Conservation (phyloP, 345 rosid species). For the Linum tenue region DNA sequence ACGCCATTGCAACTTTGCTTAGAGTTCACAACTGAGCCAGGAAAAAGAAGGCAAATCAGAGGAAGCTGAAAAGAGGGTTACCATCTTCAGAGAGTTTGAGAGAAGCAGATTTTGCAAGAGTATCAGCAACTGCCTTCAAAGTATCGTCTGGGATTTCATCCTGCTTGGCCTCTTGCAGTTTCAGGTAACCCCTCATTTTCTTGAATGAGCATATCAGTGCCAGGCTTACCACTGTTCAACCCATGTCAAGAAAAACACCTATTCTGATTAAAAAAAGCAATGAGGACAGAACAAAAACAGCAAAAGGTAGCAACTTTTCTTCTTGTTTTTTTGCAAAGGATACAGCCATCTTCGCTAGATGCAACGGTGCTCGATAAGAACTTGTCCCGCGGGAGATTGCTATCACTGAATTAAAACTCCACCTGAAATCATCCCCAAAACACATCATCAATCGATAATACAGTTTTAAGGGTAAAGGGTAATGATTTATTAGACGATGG, state of each 20-base stretch:
- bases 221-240: constrained; percentile 60
- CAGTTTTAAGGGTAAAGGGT: background rate
- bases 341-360: constrained; percentile 76
- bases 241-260: constrained; percentile 19
- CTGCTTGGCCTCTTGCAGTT: constrained; percentile 48
- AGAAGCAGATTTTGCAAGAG: constrained; percentile 57
- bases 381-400: constrained; percentile 78
- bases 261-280: background rate
- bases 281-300: background rate
- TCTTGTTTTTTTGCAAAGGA: constrained; percentile 20
- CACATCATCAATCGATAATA: background rate
- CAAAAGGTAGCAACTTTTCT: background rate
- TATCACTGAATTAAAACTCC: constrained; percentile 91
- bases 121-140: constrained; percentile 67
- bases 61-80: constrained; percentile 18
- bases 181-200: constrained; percentile 79
- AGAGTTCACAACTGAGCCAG: background rate
- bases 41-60: background rate
- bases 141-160: constrained; percentile 70
- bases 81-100: constrained; percentile 89
- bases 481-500: background rate
- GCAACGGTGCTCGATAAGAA: constrained; percentile 55
- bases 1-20: too few species aligned
- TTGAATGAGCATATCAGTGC: constrained; percentile 84
- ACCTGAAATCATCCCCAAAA: constrained; percentile 35